Base-by-base conservation (phyloP, 805 yeast genomes). In the Pichia rugopelliculosa region DNA sequence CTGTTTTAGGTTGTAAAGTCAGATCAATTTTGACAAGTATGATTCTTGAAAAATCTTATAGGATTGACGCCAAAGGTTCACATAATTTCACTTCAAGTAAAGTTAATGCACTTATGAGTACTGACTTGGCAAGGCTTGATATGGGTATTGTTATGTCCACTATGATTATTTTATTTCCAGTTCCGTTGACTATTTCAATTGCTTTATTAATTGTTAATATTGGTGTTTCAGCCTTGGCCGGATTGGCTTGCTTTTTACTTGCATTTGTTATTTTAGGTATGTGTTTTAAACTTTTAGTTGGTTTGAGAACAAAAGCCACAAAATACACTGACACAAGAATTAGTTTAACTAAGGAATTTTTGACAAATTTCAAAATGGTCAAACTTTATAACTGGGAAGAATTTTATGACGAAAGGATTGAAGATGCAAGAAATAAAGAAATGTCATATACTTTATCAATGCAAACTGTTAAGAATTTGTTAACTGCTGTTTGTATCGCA, bases 331-430 rank as follows among this genome's bases (percentile, higher is more conserved):
- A 90, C 61, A 65, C 65, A 25, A 80, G 97, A 60, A 90, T 90
- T 30, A 73, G 79, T 42, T 70, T 79, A 39, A 80, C 88, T 62
- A 83, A 87, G 54, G 97, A 90, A 62, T 77, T 88, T 24, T 71
- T 90, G 53, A 82, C 77, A 60, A 81, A 85, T 53, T 77, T 88
- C 71, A 87, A 84, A 61, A 74, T 82, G 65, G 83, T 90, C 64
- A 90, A 90, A 67, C 82, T 77, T 59, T 90, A 89, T 62, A 83
- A 91, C 4, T 90, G 96, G 96, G 97, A 90, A 62, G 72, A 72
- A 36, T 86, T 96, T 1, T 90, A 87, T 60, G 72, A 74, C 49
- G 62, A 73, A 10, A 72, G 73, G 45, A 74, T 90, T 37, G 57
- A 74, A 22, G 71, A 67, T 3, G 71, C 76, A 13, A 78, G 97